Percentiles rank a stretch among this genome's conserved stretches.
phyloP scores from a whole-genome alignment of 2,329 filamentous ascomycete species.

The Xylariaceae sp. region DNA sequence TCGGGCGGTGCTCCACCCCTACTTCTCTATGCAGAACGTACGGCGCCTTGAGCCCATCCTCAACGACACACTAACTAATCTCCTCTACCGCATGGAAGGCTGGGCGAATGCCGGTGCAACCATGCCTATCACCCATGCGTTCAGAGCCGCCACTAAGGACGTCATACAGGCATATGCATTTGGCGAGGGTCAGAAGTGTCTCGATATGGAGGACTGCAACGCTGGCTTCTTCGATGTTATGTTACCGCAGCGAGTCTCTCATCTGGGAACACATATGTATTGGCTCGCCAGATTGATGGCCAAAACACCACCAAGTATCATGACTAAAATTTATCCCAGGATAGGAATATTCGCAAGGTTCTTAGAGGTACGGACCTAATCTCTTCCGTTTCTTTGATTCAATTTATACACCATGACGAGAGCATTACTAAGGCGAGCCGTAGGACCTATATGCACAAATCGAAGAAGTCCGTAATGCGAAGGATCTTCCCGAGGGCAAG shows the following conservation, averaged over 20 bases:
- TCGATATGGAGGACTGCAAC: slow-evolving; percentile 42
- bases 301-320: slow-evolving; percentile 32
- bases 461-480: slow-evolving; percentile 29
- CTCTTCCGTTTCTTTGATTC: not conserved
- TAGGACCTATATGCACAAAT: slow-evolving; percentile 27
- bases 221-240: slow-evolving; percentile 37
- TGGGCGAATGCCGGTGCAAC: slow-evolving; percentile 27
- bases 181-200: slow-evolving; percentile 36
- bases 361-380: slow-evolving; percentile 19
- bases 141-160: slow-evolving; percentile 33
- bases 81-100: slow-evolving; percentile 33
- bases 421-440: no score
- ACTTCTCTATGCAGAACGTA: slow-evolving; percentile 37
- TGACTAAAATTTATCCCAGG: slow-evolving; percentile 30
- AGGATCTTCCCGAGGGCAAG: slow-evolving; percentile 32
- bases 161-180: slow-evolving; percentile 35
- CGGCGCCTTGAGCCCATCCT: slow-evolving; percentile 32
- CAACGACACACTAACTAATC: slow-evolving; percentile 30
- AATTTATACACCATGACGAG: not conserved
- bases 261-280: slow-evolving; percentile 34
- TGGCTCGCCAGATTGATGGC: slow-evolving; percentile 32
- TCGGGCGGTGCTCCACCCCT: slow-evolving; percentile 36
- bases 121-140: slow-evolving; percentile 28
- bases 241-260: slow-evolving; percentile 21
- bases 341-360: slow-evolving; percentile 26